phyloP scores from a whole-genome alignment of 805 yeast species.

The Pichia eremophila region DNA sequence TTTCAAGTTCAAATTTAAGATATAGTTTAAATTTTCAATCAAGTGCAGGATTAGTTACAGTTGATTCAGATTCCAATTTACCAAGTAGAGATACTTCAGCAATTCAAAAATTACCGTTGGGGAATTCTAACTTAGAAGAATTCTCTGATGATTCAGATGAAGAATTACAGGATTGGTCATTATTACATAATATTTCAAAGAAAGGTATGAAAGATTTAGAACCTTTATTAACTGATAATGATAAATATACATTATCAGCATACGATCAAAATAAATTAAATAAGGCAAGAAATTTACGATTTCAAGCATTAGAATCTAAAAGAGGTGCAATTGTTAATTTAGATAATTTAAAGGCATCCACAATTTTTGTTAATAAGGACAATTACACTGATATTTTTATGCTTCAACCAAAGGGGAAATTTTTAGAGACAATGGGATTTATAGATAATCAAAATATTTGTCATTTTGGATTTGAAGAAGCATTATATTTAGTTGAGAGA shows the following conservation, averaged over 20 bases:
- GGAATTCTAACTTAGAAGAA: conserved; percentile 2
- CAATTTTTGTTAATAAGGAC: conserved; percentile 15
- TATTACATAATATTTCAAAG: conserved; percentile 39
- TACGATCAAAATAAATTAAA: conserved; percentile 31
- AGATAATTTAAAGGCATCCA: conserved; percentile 19
- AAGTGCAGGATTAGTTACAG: not conserved
- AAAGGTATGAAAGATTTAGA: conserved; percentile 82
- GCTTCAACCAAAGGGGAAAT: conserved; percentile 55
- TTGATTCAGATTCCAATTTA: not conserved
- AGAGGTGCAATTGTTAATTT: conserved; percentile 32
- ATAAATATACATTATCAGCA: conserved; percentile 6
- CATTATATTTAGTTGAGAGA: conserved; percentile 70
- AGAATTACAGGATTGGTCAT: conserved; percentile 46
- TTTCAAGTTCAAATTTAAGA: not conserved
- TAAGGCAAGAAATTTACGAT: conserved; percentile 63
- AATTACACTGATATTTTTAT: conserved; percentile 20
- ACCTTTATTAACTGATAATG: conserved; percentile 31
- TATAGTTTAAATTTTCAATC: not conserved
- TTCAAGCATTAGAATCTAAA: conserved; percentile 43
- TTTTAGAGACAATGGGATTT: conserved; percentile 62
- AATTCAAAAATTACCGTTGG: not conserved
- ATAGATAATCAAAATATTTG: conserved; percentile 38
- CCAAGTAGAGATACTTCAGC: not conserved
- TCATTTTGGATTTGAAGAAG: conserved; percentile 55
- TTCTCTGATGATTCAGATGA: conserved; percentile 32